Evolutionary conservation across 2,329 filamentous ascomycete species (phyloP).

Genomic region (Tolypocladium endophyticum): DNA sequence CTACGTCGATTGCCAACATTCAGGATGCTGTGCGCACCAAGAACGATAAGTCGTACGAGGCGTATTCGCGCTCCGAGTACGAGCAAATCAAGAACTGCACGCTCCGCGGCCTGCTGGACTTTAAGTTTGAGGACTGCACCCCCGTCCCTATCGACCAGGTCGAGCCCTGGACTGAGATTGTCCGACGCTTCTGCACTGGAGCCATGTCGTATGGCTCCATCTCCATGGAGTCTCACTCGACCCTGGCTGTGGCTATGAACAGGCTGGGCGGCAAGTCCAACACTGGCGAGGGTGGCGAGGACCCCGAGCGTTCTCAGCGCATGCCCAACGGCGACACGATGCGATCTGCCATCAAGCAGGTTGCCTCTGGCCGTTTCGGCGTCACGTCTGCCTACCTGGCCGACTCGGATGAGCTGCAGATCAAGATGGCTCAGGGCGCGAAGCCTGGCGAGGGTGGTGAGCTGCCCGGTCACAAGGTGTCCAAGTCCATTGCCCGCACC

Average conservation of each 20-base stretch:
- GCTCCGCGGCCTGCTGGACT: constrained; percentile 85
- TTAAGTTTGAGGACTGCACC: constrained; percentile 80
- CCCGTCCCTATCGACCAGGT: constrained; percentile 93
- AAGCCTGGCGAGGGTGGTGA: constrained; percentile 98
- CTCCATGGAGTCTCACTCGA: constrained; percentile 97
- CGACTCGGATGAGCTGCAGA: constrained; percentile 92
- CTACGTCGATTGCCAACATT: constrained; percentile 88
- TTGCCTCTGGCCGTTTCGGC: constrained; percentile 91
- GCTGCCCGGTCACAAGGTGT: constrained; percentile 93
- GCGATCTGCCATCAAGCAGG: constrained; percentile 95
- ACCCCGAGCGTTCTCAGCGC: constrained; percentile 77
- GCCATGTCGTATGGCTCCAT: constrained; percentile 99
- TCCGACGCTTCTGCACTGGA: constrained; percentile 90
- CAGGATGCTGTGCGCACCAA: constrained; percentile 94
- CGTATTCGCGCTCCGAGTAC: constrained; percentile 85
- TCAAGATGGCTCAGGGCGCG: constrained; percentile 98
- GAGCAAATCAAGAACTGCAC: constrained; percentile 97
- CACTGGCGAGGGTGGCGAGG: constrained; percentile 94
- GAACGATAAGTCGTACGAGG: constrained; percentile 98
- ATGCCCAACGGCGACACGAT: constrained; percentile 92
- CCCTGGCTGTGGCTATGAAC: constrained; percentile 93
- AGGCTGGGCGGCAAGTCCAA: constrained; percentile 93
- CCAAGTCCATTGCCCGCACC: constrained; percentile 84
- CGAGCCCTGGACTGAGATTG: constrained; percentile 96
- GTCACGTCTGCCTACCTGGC: constrained; percentile 91